Evolutionary conservation across 768 basidiomycete species (phyloP), one percentile per base, ranked within the genome.

Genomic region (Russula lepida): DNA sequence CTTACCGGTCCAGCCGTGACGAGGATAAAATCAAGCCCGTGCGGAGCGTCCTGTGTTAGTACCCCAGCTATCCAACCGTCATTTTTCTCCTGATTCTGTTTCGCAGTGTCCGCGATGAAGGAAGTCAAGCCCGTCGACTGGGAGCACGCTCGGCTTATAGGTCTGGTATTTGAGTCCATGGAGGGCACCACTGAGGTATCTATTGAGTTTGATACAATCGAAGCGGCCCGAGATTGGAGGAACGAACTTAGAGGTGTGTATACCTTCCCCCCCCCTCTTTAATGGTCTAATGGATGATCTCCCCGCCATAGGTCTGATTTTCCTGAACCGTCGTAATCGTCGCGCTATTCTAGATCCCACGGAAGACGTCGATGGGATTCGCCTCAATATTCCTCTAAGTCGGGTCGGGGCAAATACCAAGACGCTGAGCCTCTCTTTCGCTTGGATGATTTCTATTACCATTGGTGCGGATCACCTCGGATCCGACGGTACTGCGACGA

Each of bases 161-260:
- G 66, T 41, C 37, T 82, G 11, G 59, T 72, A 7, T 73, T 81
- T 37, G 71, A 74, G 7, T 64, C 69, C 3, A 66, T 67, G 28
- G 64, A 67, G 3, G 71, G 71, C 17, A 59, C 63, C 25, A 57
- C 25, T 23, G 68, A 69, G 44, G 69, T 71, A 55, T 69, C 60
- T 56, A 73, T 74, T 21, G 83, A 83, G 65, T 81, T 83, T 56
- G 85, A 84, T 64, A 86, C 84, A 0, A 74, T 77, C 60, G 84
- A 82, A 67, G 76, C 81, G 13, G 75, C 80, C 11, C 65, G 71
- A 32, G 78, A 77, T 17, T 84, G 82, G 81, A 71, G 76, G 41
- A 71, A 74, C 53, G 82, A 83, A 64, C 30, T 84, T 4, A 69
- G 69, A 46, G 79, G 80, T 75, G 54, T 25, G 70, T 60, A n/a